These are phyloP conservation scores for Canavalia gladiata DNA, from an alignment of 306 rosid species.

Conservation along the genomic window DNA sequence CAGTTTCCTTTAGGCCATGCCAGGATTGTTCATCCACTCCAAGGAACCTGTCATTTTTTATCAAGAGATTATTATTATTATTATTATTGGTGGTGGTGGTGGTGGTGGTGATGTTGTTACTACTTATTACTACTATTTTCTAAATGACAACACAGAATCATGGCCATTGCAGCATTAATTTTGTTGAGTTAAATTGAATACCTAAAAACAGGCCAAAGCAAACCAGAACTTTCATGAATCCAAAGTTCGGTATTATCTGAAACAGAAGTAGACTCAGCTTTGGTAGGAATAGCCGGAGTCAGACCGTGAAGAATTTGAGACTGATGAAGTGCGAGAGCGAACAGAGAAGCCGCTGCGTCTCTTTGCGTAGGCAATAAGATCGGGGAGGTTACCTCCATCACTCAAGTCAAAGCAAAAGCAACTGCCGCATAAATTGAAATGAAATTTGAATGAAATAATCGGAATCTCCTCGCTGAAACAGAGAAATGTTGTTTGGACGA, in stretches of 20 bases:
- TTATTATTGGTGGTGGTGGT: not conserved
- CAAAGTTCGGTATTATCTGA: conserved; percentile 55
- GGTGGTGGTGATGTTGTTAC: too few relatives aligned
- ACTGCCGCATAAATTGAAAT: not conserved
- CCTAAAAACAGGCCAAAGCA: conserved; percentile 70
- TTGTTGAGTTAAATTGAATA: conserved; percentile 19
- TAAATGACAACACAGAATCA: conserved; percentile 21
- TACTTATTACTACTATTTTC: not conserved
- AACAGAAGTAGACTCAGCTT: conserved; percentile 30
- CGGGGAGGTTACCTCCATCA: conserved; percentile 57
- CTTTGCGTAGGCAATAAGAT: conserved; percentile 54
- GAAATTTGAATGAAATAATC: not conserved
- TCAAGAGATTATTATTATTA: not conserved
- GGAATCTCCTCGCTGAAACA: not conserved
- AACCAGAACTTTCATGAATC: conserved; percentile 58
- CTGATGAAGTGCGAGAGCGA: conserved; percentile 64
- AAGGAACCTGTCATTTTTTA: conserved; percentile 55
- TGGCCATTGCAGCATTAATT: not conserved
- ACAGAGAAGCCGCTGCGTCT: conserved; percentile 63
- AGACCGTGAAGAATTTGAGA: conserved; percentile 59
- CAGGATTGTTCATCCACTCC: conserved; percentile 63
- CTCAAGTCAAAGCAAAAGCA: not conserved
- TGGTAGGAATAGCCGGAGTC: conserved; percentile 17
- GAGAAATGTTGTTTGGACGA: conserved; percentile 3
- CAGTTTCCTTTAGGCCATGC: conserved; percentile 62